Base-by-base conservation (phyloP, 306 rosid species). In the Lagenaria siceraria region DNA sequence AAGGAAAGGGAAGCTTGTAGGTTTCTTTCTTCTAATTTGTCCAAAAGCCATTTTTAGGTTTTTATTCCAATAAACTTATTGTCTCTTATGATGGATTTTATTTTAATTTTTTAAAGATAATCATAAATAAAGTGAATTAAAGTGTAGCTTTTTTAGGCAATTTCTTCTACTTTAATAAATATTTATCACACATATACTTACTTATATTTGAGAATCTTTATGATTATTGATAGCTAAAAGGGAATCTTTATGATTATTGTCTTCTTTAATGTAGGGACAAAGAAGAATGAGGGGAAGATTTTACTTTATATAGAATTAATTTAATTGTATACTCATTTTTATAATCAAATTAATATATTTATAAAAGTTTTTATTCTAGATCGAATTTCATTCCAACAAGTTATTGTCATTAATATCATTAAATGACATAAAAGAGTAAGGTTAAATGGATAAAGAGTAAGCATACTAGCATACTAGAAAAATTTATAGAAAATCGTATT, bases 1-100 rank as follows among this genome's bases (percentile, higher is more conserved):
- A 86, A 15, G 52, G 79, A 84, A 81, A 86, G 77, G 64, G 78
- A 56, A 71, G 60, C 75, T 75, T 78, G 83, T 77, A 75, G 82
- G 81, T 80, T 84, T 85, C 56, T 43, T 77, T 42, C 52, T 72
- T 80, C 11, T 60, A 60, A 60, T 60, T 60, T 60, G 40, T 82
- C 68, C 72, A 80, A 88, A 82, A 83, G 72, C 81, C 77, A 42
- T 81, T 79, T 33, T 78, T 60, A 75, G 68, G 81, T 82, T 79
- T 59, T 79, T 80, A 64, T 79, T 51, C 70, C 74, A 65, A 29
- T 29, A 29, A 29, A 29, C 33, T 29, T 29, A 22, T 80, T 71
- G 82, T 69, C 78, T 62, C 69, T 62, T 29, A 14, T 40, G 70
- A 80, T 54, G 82, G 65, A 33, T 35, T 29, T 60, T 11, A 54